phyloP scores from a whole-genome alignment of 23 red algal species.

The Agarophyton chilense region DNA sequence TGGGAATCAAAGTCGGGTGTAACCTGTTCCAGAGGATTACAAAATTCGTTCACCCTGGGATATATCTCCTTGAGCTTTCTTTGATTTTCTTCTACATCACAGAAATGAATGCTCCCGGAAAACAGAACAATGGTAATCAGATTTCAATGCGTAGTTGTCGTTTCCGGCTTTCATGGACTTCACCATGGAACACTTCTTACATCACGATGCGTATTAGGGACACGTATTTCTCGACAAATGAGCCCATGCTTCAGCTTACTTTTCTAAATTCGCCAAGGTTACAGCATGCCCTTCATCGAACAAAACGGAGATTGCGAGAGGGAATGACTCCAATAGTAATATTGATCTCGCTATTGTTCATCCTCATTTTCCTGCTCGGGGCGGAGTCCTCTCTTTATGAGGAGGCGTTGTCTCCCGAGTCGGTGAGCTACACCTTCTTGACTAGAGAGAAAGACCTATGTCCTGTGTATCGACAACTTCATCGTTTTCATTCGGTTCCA shows the following conservation, averaged over 20 bases:
- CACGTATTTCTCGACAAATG: neutral
- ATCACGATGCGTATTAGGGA: conserved; percentile 11
- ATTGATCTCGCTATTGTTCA: neutral
- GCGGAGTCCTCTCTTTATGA: conserved; percentile 19
- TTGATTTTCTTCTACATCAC: neutral
- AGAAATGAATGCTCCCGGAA: neutral
- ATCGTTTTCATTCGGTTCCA: conserved; percentile 54
- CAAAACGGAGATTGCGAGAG: neutral
- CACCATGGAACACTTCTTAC: neutral
- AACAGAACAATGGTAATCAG: neutral
- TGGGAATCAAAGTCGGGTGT: neutral
- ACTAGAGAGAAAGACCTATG: neutral
- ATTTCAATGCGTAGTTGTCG: neutral
- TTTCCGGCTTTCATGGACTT: conserved; percentile 29
- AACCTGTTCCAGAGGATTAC: neutral
- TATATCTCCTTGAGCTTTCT: neutral
- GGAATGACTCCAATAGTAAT: neutral
- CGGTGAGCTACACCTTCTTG: conserved; percentile 4
- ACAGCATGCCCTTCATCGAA: neutral
- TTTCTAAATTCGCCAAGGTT: neutral
- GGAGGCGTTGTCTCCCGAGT: neutral
- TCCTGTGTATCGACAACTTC: conserved; percentile 39
- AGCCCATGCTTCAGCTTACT: neutral
- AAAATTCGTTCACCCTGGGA: neutral
- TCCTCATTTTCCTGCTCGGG: conserved; percentile 26